phyloP scores from a whole-genome alignment of 768 basidiomycete genomes.

The Russula emetica region DNA sequence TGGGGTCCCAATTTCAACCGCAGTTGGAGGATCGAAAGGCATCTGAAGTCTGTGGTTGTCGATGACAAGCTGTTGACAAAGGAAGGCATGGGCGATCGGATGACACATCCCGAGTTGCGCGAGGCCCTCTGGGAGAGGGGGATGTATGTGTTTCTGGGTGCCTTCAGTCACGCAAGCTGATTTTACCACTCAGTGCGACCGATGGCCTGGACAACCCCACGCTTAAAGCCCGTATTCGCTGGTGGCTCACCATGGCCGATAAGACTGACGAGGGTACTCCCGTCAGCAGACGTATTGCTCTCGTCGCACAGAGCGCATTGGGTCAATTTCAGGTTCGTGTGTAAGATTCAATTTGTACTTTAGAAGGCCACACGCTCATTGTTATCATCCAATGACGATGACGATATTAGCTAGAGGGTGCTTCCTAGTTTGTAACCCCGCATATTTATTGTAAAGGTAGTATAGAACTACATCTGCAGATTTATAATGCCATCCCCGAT shows the following conservation, averaged over 20 bases:
- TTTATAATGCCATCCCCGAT: constrained; percentile 16
- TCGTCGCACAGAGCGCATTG: constrained; percentile 41
- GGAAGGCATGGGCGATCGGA: constrained; percentile 42
- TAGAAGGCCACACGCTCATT: neutral
- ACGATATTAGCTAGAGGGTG: neutral
- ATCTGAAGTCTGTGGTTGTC: constrained; percentile 41
- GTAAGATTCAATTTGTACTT: neutral
- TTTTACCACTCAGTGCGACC: constrained; percentile 34
- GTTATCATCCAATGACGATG: neutral
- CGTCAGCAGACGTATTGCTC: constrained; percentile 47
- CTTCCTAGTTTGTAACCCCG: neutral
- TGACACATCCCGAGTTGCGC: constrained; percentile 53
- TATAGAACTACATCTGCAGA: constrained; percentile 21
- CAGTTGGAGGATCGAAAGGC: constrained; percentile 37
- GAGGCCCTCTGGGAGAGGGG: constrained; percentile 74
- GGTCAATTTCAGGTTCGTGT: constrained; percentile 27
- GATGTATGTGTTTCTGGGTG: constrained; percentile 49
- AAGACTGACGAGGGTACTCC: constrained; percentile 37
- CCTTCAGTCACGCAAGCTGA: neutral
- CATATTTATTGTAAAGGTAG: constrained; percentile 11
- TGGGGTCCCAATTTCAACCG: constrained; percentile 39
- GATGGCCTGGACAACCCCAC: constrained; percentile 40
- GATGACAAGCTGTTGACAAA: constrained; percentile 63
- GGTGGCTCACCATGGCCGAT: constrained; percentile 59
- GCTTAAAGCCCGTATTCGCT: constrained; percentile 49